Conservation (phyloP, 257 asterid genomes). For the Agastache rugosa region DNA sequence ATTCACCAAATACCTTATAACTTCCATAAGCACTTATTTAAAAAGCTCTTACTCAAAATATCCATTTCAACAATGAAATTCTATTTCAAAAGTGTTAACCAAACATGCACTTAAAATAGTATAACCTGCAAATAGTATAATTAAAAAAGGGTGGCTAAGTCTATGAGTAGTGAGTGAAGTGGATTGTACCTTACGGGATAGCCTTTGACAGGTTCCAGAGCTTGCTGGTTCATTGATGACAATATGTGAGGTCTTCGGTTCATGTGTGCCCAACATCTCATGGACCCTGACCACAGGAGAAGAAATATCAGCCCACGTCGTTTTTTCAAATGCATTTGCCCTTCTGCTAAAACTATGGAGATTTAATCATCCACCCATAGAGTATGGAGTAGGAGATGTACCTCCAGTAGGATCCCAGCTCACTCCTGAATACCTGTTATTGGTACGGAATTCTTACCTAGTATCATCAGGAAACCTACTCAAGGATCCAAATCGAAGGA, state of each 20-base stretch:
- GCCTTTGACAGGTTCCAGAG: constrained; percentile 81
- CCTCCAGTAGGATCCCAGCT: constrained; percentile 96
- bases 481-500: constrained; percentile 79
- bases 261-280: constrained; percentile 75
- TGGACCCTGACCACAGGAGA: constrained; percentile 78
- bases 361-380: constrained; percentile 91
- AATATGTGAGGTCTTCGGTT: constrained; percentile 90
- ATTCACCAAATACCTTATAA: not conserved
- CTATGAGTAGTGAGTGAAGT: not conserved
- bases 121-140: not conserved
- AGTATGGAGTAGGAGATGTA: constrained; percentile 90
- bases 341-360: constrained; percentile 94
- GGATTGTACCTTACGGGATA: not conserved
- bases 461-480: constrained; percentile 58
- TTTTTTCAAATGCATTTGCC: constrained; percentile 95
- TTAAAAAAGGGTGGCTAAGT: not conserved
- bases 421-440: constrained; percentile 88
- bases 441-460: constrained; percentile 81
- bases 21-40: not conserved
- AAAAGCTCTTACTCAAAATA: not conserved
- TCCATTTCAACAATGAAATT: not conserved
- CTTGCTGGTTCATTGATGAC: constrained; percentile 93
- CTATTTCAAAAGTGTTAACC: not conserved
- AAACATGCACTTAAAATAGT: not conserved
- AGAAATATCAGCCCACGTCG: constrained; percentile 82